Evolutionary conservation across 1,139 yeast genomes (phyloP).

Genomic region (Ogataea hybrid): DNA sequence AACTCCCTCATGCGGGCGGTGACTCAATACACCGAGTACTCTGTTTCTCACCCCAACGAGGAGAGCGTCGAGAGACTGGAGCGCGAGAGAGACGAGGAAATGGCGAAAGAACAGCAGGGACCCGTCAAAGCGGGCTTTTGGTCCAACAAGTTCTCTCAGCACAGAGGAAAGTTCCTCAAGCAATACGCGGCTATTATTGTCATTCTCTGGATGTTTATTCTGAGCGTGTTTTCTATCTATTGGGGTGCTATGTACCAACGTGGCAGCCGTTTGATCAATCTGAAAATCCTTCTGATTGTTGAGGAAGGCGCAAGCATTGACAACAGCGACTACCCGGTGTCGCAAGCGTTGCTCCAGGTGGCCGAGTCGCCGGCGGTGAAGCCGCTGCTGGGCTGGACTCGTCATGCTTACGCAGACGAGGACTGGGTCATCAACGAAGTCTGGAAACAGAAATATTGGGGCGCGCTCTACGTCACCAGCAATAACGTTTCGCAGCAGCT

Average conservation of each 20-base stretch:
- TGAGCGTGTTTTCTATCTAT: constrained; percentile 49
- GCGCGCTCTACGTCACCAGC: constrained; percentile 42
- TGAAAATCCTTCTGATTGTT: constrained; percentile 46
- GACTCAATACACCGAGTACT: constrained; percentile 25
- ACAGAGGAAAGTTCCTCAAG: constrained; percentile 10
- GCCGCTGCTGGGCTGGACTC: constrained; percentile 41
- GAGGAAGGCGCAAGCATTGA: constrained; percentile 35
- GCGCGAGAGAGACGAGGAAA: constrained; percentile 3
- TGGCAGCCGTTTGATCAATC: constrained; percentile 36
- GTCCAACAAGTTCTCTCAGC: constrained; percentile 1
- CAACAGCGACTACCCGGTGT: constrained; percentile 33
- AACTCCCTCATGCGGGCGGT: constrained; percentile 21
- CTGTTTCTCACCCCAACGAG: constrained; percentile 13
- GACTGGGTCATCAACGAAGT: constrained; percentile 39
- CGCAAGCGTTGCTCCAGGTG: constrained; percentile 37
- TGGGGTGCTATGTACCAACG: constrained; percentile 60
- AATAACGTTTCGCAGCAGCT: constrained; percentile 36
- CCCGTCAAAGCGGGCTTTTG: constrained; percentile 4
- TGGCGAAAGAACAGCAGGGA: not conserved
- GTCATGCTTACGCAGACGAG: constrained; percentile 21
- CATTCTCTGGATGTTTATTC: constrained; percentile 25
- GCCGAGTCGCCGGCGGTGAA: constrained; percentile 25
- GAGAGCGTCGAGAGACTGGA: constrained; percentile 2
- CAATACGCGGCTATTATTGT: constrained; percentile 18
- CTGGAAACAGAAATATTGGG: constrained; percentile 54